A percentile compares a stretch with the other conserved stretches of the same genome.
phyloP scores from a whole-genome alignment of 306 rosid species.

The Inga leiocalycina region DNA sequence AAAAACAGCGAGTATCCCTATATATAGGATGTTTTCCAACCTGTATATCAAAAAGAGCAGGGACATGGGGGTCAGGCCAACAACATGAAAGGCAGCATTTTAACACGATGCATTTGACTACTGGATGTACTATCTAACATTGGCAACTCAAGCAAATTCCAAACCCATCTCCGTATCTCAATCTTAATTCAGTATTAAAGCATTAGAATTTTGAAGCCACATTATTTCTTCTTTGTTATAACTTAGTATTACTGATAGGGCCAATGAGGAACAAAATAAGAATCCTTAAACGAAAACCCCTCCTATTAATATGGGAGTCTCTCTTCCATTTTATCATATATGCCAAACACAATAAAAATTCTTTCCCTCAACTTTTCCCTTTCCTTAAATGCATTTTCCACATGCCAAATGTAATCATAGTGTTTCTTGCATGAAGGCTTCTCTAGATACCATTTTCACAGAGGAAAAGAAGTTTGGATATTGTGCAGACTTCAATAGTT shows the following conservation, averaged over 20 bases:
- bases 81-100: conserved; percentile 1
- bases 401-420: background rate
- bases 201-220: background rate
- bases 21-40: conserved; percentile 66
- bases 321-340: background rate
- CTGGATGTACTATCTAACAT: conserved; percentile 2
- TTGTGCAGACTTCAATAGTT: background rate
- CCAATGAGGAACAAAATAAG: background rate
- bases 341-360: background rate
- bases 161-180: conserved; percentile 1
- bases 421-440: background rate
- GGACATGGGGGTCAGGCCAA: conserved; percentile 4
- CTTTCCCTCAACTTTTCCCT: background rate
- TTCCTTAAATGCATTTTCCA: background rate
- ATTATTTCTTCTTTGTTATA: background rate
- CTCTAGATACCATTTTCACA: background rate
- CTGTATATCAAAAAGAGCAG: conserved; percentile 43
- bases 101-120: background rate
- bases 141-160: conserved; percentile 15
- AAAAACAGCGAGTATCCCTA: conserved; percentile 68
- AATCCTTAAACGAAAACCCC: background rate
- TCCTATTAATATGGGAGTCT: background rate
- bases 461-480: background rate
- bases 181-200: background rate
- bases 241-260: background rate